Conservation (phyloP, 495 filamentous ascomycete species). For the Hypoxylon fuscum region DNA sequence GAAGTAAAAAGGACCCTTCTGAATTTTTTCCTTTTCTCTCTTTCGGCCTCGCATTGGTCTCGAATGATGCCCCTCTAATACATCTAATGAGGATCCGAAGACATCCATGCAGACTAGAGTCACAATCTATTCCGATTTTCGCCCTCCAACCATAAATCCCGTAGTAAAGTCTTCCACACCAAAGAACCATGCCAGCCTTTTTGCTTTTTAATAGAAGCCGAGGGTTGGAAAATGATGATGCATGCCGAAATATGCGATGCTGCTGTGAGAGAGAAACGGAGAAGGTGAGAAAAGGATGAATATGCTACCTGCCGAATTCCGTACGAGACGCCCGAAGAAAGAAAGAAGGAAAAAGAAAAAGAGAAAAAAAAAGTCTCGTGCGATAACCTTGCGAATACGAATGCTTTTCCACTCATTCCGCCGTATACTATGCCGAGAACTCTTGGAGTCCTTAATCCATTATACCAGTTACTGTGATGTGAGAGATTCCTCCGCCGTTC, state of each 20-base stretch:
- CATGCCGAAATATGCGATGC: slow-evolving; percentile 42
- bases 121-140: slow-evolving; percentile 44
- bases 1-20: slow-evolving; percentile 29
- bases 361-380: slow-evolving; percentile 24
- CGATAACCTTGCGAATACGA: slow-evolving; percentile 30
- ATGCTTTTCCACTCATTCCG: slow-evolving; percentile 12
- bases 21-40: slow-evolving; percentile 15
- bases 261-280: slow-evolving; percentile 35
- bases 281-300: slow-evolving; percentile 24
- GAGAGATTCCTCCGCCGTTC: slow-evolving; percentile 16
- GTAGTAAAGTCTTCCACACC: slow-evolving; percentile 21
- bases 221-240: slow-evolving; percentile 35
- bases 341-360: slow-evolving; percentile 18
- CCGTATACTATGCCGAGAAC: slow-evolving; percentile 18
- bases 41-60: slow-evolving; percentile 39
- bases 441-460: slow-evolving; percentile 25
- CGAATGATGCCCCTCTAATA: slow-evolving; percentile 41
- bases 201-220: slow-evolving; percentile 35
- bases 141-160: slow-evolving; percentile 37
- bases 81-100: slow-evolving; percentile 44
- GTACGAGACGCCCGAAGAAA: slow-evolving; percentile 30
- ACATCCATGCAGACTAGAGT: slow-evolving; percentile 44
- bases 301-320: slow-evolving; percentile 34
- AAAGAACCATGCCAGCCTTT: slow-evolving; percentile 34
- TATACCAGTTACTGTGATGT: slow-evolving; percentile 15